Conservation (phyloP, 1,284 basidiomycete species). For the Pterula multifida region DNA sequence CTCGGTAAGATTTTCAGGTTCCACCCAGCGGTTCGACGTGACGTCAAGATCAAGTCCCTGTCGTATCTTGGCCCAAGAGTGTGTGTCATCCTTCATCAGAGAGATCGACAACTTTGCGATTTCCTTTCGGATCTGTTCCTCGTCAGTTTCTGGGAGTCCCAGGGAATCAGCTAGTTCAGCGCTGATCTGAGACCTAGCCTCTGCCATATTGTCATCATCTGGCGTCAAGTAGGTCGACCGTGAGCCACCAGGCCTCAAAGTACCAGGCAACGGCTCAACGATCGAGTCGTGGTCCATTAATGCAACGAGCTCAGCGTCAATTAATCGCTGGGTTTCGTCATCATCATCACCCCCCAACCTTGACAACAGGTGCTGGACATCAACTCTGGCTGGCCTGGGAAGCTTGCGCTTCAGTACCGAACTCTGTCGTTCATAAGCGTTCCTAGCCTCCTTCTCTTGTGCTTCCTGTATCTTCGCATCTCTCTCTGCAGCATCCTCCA, state of each 20-base stretch:
- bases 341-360: conserved; percentile 43
- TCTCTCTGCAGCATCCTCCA: conserved; percentile 89
- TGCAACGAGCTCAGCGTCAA: conserved; percentile 71
- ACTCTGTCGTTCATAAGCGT: conserved; percentile 71
- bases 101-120: conserved; percentile 43
- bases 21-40: conserved; percentile 52
- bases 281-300: conserved; percentile 87
- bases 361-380: conserved; percentile 53
- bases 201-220: conserved; percentile 64
- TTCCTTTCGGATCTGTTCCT: conserved; percentile 52
- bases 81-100: conserved; percentile 42
- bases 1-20: conserved; percentile 40
- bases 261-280: conserved; percentile 82
- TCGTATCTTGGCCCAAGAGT: conserved; percentile 60
- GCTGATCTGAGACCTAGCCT: conserved; percentile 67
- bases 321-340: conserved; percentile 46
- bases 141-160: conserved; percentile 70
- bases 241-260: conserved; percentile 66
- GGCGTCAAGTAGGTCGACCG: conserved; percentile 67
- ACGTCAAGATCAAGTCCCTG: conserved; percentile 55
- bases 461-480: conserved; percentile 67
- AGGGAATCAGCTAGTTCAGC: conserved; percentile 69
- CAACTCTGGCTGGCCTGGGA: conserved; percentile 80
- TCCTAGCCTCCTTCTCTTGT: conserved; percentile 69
- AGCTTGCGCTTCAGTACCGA: conserved; percentile 75